Conservation (phyloP, 2,329 filamentous ascomycete species). For the Fusarium brachygibbosum region DNA sequence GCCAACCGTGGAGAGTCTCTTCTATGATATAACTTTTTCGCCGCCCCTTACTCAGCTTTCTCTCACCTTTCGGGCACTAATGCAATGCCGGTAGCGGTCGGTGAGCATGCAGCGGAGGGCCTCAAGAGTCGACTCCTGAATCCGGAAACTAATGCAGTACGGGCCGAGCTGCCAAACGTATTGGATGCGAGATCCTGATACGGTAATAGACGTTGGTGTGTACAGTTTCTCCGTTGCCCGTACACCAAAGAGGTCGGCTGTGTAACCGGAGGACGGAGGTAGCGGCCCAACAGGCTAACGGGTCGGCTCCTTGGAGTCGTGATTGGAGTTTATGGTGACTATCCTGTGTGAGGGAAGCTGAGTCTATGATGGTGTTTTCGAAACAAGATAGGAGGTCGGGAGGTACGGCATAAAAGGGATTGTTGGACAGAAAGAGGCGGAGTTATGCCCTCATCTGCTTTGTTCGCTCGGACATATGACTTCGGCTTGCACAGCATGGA, state of each 20-base stretch:
- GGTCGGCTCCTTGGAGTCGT: constrained; percentile 10
- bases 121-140: constrained; percentile 21
- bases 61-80: constrained; percentile 11
- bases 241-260: constrained; percentile 13
- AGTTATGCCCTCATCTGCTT: neutral
- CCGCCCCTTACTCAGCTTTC: constrained; percentile 2
- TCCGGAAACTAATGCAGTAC: constrained; percentile 36
- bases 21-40: constrained; percentile 3
- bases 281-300: constrained; percentile 19
- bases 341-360: constrained; percentile 5
- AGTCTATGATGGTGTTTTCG: constrained; percentile 2
- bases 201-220: constrained; percentile 6
- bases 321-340: constrained; percentile 19
- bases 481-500: neutral
- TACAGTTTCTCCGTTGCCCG: constrained; percentile 1
- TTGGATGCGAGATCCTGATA: constrained; percentile 15
- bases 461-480: constrained; percentile 10
- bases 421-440: constrained; percentile 4
- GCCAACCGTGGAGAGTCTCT: neutral
- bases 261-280: constrained; percentile 22
- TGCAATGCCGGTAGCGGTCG: constrained; percentile 22
- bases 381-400: constrained; percentile 2
- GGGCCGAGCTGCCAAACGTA: constrained; percentile 34
- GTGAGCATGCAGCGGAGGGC: constrained; percentile 26
- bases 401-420: neutral